phyloP scores from a whole-genome alignment of 2,329 filamentous ascomycete species.

The Aspergillus flavus region DNA sequence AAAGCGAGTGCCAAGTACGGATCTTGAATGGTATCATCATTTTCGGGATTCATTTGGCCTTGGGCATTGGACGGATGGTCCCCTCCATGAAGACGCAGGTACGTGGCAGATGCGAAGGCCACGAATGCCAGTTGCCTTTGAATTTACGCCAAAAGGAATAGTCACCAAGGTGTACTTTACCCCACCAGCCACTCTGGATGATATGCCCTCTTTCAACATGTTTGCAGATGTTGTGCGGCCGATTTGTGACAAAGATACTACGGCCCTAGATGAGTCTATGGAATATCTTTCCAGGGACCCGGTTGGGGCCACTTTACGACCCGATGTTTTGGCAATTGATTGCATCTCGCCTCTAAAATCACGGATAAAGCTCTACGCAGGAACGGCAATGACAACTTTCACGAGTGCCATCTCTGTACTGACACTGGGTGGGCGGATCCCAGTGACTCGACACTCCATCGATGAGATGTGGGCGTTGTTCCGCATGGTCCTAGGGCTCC shows the following conservation, averaged over 20 bases:
- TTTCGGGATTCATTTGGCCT: neutral
- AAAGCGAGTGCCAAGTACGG: neutral
- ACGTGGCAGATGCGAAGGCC: neutral
- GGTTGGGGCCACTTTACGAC: neutral
- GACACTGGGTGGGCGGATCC: neutral
- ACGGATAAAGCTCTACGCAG: neutral
- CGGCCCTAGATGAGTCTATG: neutral
- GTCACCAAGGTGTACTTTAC: neutral
- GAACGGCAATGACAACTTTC: neutral
- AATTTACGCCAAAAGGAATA: neutral
- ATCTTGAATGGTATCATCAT: neutral
- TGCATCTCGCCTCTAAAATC: neutral
- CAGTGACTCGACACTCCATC: neutral
- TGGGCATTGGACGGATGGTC: neutral
- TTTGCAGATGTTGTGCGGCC: neutral
- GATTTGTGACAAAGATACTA: neutral
- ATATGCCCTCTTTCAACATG: too few relatives aligned
- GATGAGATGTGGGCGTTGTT: neutral
- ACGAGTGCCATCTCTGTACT: neutral
- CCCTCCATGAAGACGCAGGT: neutral
- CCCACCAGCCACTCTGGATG: neutral
- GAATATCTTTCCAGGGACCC: neutral
- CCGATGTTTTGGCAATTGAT: neutral
- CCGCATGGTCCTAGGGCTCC: neutral
- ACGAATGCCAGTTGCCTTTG: neutral